These are phyloP conservation scores for Colletotrichum tanaceti DNA, from an alignment of 2,329 filamentous ascomycete species.

Conservation along the genomic window DNA sequence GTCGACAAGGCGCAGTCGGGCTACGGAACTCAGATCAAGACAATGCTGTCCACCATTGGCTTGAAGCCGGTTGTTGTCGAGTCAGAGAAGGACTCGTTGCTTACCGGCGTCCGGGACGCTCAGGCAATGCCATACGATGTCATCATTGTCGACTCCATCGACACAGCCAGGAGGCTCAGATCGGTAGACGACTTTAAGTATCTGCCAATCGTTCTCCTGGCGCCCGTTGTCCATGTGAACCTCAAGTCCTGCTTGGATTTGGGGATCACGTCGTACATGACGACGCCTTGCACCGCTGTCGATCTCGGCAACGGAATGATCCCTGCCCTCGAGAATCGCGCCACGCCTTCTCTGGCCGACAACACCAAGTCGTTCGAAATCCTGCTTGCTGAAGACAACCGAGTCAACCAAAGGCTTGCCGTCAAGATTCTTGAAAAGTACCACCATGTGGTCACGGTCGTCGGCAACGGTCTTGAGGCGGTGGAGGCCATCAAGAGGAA, in stretches of 20 bases:
- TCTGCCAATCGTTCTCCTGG: conserved; percentile 92
- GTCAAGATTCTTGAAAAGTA: conserved; percentile 98
- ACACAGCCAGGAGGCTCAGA: conserved; percentile 85
- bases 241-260: conserved; percentile 94
- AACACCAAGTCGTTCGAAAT: conserved; percentile 97
- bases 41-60: conserved; percentile 82
- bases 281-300: conserved; percentile 91
- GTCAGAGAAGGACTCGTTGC: conserved; percentile 74
- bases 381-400: conserved; percentile 94
- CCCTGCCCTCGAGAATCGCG: conserved; percentile 91
- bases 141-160: conserved; percentile 93
- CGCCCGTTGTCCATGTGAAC: conserved; percentile 88
- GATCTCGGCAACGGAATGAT: conserved; percentile 97
- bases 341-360: conserved; percentile 90
- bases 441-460: conserved; percentile 90
- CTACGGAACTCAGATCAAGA: conserved; percentile 79
- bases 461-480: conserved; percentile 93
- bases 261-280: conserved; percentile 99
- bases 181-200: conserved; percentile 97
- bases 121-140: conserved; percentile 85
- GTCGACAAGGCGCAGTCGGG: conserved; percentile 90
- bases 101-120: conserved; percentile 63
- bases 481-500: conserved; percentile 92
- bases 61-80: conserved; percentile 87
- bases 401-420: conserved; percentile 94